Base-by-base conservation (phyloP, 2,329 filamentous ascomycete species). In the Curvularia lunata region DNA sequence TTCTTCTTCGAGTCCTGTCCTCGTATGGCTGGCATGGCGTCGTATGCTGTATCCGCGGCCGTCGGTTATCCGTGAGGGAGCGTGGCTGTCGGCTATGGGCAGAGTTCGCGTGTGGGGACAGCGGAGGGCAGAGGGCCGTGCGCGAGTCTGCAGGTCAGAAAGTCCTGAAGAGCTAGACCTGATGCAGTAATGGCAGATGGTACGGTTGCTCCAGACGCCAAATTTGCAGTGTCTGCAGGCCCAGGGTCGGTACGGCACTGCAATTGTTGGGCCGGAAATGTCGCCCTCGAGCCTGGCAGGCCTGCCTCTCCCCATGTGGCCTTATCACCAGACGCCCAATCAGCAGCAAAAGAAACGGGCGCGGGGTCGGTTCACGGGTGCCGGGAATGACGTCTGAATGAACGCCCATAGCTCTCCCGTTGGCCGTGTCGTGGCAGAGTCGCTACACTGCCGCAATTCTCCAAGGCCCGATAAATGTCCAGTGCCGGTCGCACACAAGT, bases 21-120 rank as follows among this genome's bases (percentile, higher is more conserved):
- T 54, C 81, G 76, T 61, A 83, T 82, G 58, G 81, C 80, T 59
- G 81, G 81, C 81, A 83, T 83, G 59, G 57, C 73, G 71, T 82
- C 56, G 58, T 73, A 71, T 46, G 56, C 45, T 53, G 61, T 63
- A 65, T 70, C 67, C 66, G 69, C 65, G 64, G 69, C 64, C 66
- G 66, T 63, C 68, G 62, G 66, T 60, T 67, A 58, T 67, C 56
- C 59, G 61, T 64, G 67, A 59, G 59, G 19, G 61, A 56, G 60
- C 21, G 28, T 62, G 60, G 56, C 62, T 56, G 58, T 69, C 70
- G 71, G 68, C 64, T 58, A 61, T 55, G 53, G 61, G 50, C 48
- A 65, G 58, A 65, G 52, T 65, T 63, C 62, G 63, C 54, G 62
- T 66, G 61, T 66, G 63, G 59, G 40, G 53, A 55, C 56, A 19